Evolutionary conservation across 139 green algal species (phyloP).

Genomic region (Bryopsis sp.): DNA sequence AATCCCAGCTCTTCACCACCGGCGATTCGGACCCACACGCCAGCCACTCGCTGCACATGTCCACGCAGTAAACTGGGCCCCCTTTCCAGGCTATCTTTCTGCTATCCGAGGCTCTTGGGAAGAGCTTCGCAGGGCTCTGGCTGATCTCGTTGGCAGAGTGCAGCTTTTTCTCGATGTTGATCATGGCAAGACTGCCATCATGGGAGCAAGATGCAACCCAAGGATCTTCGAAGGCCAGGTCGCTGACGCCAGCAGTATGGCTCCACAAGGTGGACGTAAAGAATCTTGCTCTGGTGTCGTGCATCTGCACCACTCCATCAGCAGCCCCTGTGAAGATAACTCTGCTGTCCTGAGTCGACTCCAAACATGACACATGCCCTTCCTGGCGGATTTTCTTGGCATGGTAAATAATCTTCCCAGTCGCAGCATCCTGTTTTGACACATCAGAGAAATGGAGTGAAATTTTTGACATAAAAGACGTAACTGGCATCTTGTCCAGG

Average conservation of each 20-base stretch:
- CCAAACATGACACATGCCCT: neutral
- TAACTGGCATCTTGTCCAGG: too few relatives aligned
- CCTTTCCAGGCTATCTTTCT: neutral
- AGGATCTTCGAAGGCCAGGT: constrained; percentile 12
- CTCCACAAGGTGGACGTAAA: neutral
- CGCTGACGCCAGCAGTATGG: neutral
- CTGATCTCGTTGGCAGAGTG: neutral
- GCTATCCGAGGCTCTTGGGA: neutral
- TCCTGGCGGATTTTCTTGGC: neutral
- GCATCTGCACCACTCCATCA: constrained; percentile 18
- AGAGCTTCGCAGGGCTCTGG: neutral
- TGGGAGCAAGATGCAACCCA: constrained; percentile 3
- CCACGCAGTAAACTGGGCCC: constrained; percentile 8
- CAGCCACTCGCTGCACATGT: constrained; percentile 8
- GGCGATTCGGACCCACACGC: constrained; percentile 3
- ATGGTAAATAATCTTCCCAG: neutral
- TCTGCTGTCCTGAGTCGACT: neutral
- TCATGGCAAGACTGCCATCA: neutral
- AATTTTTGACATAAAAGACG: too few relatives aligned
- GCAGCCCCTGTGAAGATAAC: neutral
- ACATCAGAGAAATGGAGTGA: too few relatives aligned
- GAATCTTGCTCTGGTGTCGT: constrained; percentile 18
- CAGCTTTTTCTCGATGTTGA: neutral
- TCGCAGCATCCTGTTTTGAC: neutral
- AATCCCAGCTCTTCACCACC: neutral